Base-by-base conservation (phyloP, 1,284 basidiomycete species). In the Meira miltonrushii region DNA sequence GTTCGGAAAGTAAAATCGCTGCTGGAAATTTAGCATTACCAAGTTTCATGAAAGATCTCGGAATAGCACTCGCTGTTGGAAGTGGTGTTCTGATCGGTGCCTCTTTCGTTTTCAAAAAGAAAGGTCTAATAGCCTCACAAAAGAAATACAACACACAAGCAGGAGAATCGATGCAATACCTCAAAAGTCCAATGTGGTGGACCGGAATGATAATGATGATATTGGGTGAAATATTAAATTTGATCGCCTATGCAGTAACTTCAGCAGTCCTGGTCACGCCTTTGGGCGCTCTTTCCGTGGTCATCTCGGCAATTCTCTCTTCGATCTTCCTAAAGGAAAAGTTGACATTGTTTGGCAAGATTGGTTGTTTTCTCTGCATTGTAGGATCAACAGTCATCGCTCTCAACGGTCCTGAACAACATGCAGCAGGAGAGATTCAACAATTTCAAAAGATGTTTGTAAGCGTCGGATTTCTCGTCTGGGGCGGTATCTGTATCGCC, bases 31-130 rank as follows among this genome's bases (percentile, higher is more conserved):
- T 56, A 28, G 54, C 58, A 48, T 70, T 71, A 19, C 78, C 78
- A 5, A 65, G 70, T 1, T 67, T 50, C n/a, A 82, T 79, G 77
- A 82, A 83, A 71, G 79, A 82, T 59, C 76, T 84, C 60, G 83
- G 84, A 53, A 79, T 96, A 62, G 81, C 88, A 57, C 84, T 97
- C 41, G 92, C 93, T 19, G 81, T 97, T 53, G 79, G 81, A 17
- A 90, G 87, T 72, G 94, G 94, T 21, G 46, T 93, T 23, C 86
- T 98, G 67, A 97, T 97, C 69, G 94, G 94, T 6, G 84, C 87
- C n/a, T 88, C 87, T 71, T 93, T 91, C 79, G 82, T 84, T 19
- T 78, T 98, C 83, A 98, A 98, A 85, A 98, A 97, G 84, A 94
- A 76, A 57, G 79, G 79, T 3, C 63, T 80, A 9, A 61, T 80